Conservation (phyloP, 2,329 filamentous ascomycete genomes). For the Arthrobotrys pseudoclavata region DNA sequence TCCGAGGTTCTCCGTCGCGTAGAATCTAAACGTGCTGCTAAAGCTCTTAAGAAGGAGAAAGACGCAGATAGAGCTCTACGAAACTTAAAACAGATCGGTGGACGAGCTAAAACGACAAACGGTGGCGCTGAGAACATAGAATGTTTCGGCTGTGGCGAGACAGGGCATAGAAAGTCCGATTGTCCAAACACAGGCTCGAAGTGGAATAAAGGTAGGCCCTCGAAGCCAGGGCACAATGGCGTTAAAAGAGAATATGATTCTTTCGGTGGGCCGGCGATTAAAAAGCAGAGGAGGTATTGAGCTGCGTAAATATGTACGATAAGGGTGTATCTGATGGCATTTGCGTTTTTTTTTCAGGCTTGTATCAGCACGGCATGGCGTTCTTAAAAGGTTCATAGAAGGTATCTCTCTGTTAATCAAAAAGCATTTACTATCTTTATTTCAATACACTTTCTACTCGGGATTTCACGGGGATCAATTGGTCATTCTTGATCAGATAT, state of each 20-base stretch:
- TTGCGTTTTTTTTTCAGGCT: not conserved
- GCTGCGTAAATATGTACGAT: slow-evolving; percentile 8
- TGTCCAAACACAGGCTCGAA: slow-evolving; percentile 21
- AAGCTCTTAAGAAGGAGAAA: slow-evolving; percentile 27
- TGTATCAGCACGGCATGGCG: slow-evolving; percentile 20
- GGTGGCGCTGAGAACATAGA: slow-evolving; percentile 7
- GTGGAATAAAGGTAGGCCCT: not conserved
- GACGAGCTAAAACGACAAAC: not conserved
- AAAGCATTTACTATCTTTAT: not conserved
- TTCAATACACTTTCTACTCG: not conserved
- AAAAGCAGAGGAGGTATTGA: slow-evolving; percentile 43
- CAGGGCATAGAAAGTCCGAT: slow-evolving; percentile 37
- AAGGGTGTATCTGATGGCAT: slow-evolving; percentile 5
- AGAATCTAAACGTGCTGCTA: slow-evolving; percentile 36
- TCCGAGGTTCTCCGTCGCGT: slow-evolving; percentile 31
- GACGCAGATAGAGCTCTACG: slow-evolving; percentile 37
- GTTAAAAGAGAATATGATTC: slow-evolving; percentile 23
- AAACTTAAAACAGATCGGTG: slow-evolving; percentile 43
- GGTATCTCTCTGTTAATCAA: not conserved
- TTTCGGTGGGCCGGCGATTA: slow-evolving; percentile 18
- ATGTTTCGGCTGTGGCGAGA: slow-evolving; percentile 33
- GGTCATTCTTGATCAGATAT: not conserved
- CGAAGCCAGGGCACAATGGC: not conserved
- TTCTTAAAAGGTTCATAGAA: slow-evolving; percentile 5
- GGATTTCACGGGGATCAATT: too few species aligned